Evolutionary conservation across 2,329 filamentous ascomycete genomes (phyloP), one percentile per base, ranked within the genome.

Genomic region (Colletotrichum australisinense): DNA sequence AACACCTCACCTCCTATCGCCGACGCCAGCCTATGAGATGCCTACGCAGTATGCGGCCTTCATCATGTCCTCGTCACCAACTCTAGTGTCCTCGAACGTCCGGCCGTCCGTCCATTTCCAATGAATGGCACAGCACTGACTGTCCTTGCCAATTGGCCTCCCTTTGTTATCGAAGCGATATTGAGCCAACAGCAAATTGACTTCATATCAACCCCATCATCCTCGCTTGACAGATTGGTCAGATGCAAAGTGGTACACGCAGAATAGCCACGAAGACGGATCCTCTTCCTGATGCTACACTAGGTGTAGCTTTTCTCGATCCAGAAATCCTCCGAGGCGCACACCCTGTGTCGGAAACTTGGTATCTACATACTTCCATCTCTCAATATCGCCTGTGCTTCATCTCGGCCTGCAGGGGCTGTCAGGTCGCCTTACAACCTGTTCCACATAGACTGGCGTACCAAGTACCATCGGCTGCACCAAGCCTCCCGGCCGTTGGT

Each of bases 371-470:
- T 11, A 24, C 38, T 16, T 12, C 55, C 19, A 19, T 56, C 53
- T 56, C 46, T 30, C 70, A 32, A 55, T 26, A 64, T 46, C 67
- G 42, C 42, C 59, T 30, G 30, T 59, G 56, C 67, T 52, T 73
- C 67, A 70, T 70, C 60, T 73, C 56, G 46, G 70, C 67, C 67
- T 65, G 60, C 70, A 65, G 55, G 67, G 67, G 67, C 38, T 7
- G 32, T 62, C 66, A 26, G 32, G 42, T 5, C 35, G 59, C 22
- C 28, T 57, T 70, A 56, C 60, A n/a, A 49, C 55, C 24, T 62
- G 35, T 60, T 46, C 59, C 67, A 73, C 69, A 42, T 49, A 46
- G 55, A 64, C 32, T 65, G 32, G 35, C 56, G 60, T 56, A 38
- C 60, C 60, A 24, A 49, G 60, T 49, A 49, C 60, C 67, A 56